Base-by-base conservation (phyloP, 331 rosid species). In the Pyracantha coccinea region DNA sequence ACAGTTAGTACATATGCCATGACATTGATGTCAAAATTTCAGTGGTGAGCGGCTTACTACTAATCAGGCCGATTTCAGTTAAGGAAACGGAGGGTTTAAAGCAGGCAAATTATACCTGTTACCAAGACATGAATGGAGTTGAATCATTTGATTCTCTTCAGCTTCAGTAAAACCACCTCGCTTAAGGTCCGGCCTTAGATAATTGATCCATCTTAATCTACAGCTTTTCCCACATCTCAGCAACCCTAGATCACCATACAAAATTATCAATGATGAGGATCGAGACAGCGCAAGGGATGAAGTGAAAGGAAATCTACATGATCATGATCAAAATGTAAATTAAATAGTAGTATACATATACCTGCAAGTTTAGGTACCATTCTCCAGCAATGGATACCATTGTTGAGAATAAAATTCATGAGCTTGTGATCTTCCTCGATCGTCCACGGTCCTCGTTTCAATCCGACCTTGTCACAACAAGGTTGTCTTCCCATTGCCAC, bases 371-470 rank as follows among this genome's bases (percentile, higher is more conserved):
- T 88, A 71, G 99, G 99, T 75, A 94, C 97, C 87, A 83, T 82
- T 85, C 99, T 78, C 99, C 99, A 94, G 73, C 99, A 92, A 35
- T 86, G 97, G 67, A 94, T 92, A 8, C 99, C 99, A 86, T 94
- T 94, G 80, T 89, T 87, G 86, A 90, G 97, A 47, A 94, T 94
- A 75, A 94, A 94, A 61, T 79, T 92, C 76, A 94, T 71, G 71
- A 94, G 99, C 77, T 86, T 92, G 66, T 92, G 93, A 88, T 94
- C 99, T 82, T 94, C 99, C 41, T 94, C 99, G 24, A 92, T 84
- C 6, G 99, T 92, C 99, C 99, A 94, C 4, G 99, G 99, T 58
- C 99, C 99, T 84, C 97, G 81, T 78, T 94, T 94, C 75, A 92
- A 74, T 58, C 99, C 99, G 82, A 90, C 77, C 86, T 92, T 94